These are phyloP conservation scores for Sporothrix luriei DNA, from an alignment of 2,329 filamentous ascomycete species.

Conservation along the genomic window DNA sequence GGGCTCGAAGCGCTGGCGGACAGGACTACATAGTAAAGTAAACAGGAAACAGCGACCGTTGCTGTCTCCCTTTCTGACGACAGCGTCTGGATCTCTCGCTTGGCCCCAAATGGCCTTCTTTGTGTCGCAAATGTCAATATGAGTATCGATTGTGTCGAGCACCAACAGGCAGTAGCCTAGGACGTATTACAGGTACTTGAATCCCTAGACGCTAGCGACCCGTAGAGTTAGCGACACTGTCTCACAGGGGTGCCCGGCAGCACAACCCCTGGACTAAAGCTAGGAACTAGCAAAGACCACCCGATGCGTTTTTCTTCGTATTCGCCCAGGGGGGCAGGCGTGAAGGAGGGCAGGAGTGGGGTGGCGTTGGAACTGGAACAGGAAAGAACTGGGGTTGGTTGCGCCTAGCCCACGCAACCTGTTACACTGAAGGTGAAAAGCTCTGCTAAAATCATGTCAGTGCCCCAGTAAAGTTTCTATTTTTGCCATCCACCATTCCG, in stretches of 20 bases:
- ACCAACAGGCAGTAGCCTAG: neutral
- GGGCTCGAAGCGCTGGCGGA: neutral
- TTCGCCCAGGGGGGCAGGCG: slow-evolving; percentile 17
- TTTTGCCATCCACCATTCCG: slow-evolving; percentile 31
- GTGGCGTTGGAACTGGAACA: slow-evolving; percentile 17
- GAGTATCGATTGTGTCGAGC: too few relatives aligned
- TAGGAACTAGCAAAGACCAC: slow-evolving; percentile 7
- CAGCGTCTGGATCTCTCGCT: too few relatives aligned
- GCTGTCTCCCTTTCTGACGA: too few relatives aligned
- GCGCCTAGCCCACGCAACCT: neutral
- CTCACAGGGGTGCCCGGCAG: neutral
- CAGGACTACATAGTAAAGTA: slow-evolving; percentile 2
- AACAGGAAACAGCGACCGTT: slow-evolving; percentile 13
- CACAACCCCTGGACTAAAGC: slow-evolving; percentile 18
- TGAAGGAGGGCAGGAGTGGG: slow-evolving; percentile 2
- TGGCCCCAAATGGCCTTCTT: too few relatives aligned
- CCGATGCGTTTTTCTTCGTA: slow-evolving; percentile 25
- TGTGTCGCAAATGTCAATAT: too few relatives aligned
- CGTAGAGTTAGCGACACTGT: slow-evolving; percentile 7
- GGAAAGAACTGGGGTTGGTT: neutral
- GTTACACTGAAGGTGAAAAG: slow-evolving; percentile 8
- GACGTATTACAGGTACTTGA: slow-evolving; percentile 5
- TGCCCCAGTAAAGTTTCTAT: slow-evolving; percentile 28
- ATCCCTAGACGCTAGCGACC: neutral
- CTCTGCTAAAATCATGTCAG: slow-evolving; percentile 21